These are phyloP conservation scores for Colletotrichum sublineola DNA, from an alignment of 2,329 filamentous ascomycete species.

Conservation along the genomic window DNA sequence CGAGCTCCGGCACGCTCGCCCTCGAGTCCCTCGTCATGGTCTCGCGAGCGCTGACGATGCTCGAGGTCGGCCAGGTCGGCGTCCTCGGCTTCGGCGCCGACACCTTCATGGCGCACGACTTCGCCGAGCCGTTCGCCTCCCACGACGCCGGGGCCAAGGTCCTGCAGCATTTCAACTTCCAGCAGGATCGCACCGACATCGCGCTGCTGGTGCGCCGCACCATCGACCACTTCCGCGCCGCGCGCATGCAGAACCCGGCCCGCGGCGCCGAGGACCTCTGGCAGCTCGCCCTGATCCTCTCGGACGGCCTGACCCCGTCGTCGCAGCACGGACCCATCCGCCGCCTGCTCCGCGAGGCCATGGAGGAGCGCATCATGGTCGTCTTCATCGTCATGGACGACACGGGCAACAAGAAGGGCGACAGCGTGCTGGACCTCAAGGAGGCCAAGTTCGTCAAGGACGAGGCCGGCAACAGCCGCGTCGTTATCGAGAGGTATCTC, in stretches of 20 bases:
- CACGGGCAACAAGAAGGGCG: conserved; percentile 59
- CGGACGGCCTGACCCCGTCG: conserved; percentile 90
- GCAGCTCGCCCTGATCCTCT: conserved; percentile 95
- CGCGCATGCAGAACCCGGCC: conserved; percentile 71
- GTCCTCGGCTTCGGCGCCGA: conserved; percentile 90
- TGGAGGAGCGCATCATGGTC: conserved; percentile 96
- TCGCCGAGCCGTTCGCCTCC: conserved; percentile 83
- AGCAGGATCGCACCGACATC: conserved; percentile 89
- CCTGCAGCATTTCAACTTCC: conserved; percentile 86
- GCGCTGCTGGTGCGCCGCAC: conserved; percentile 81
- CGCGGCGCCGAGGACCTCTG: conserved; percentile 79
- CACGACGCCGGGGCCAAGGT: conserved; percentile 85
- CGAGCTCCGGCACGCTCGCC: conserved; percentile 80
- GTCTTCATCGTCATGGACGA: conserved; percentile 97
- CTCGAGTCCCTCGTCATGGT: conserved; percentile 96
- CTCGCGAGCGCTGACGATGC: conserved; percentile 86
- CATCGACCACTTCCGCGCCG: conserved; percentile 84
- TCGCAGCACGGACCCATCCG: conserved; percentile 85
- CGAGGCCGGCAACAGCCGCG: conserved; percentile 69
- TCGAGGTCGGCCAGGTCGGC: conserved; percentile 94
- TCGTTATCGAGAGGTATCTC: conserved; percentile 90
- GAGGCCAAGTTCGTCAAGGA: conserved; percentile 85
- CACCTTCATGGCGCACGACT: conserved; percentile 87
- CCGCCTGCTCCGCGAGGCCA: conserved; percentile 85
- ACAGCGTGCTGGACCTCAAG: conserved; percentile 88